Evolutionary conservation across 2,329 filamentous ascomycete genomes (phyloP).

Genomic region (Cladosporium cucumerinum): DNA sequence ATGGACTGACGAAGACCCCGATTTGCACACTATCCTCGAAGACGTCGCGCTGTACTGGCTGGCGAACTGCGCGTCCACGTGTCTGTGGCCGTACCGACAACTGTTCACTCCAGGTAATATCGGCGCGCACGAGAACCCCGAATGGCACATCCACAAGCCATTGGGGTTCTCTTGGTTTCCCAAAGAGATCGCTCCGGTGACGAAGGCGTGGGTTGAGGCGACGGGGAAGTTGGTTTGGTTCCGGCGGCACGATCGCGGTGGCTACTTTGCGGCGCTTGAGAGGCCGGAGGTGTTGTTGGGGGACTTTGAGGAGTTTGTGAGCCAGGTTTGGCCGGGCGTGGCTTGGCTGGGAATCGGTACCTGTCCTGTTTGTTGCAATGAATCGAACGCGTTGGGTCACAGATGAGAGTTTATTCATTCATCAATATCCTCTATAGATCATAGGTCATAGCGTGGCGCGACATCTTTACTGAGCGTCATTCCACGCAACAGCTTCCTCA

Average conservation of each 20-base stretch:
- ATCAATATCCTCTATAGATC: background rate
- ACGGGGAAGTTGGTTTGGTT: slow-evolving; percentile 37
- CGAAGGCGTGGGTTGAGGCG: slow-evolving; percentile 37
- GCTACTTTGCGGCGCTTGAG: slow-evolving; percentile 39
- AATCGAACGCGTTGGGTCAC: background rate
- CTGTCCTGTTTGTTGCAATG: background rate
- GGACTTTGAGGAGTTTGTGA: slow-evolving; percentile 3
- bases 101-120: slow-evolving; percentile 20
- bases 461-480: slow-evolving; percentile 40
- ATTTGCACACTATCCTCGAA: slow-evolving; percentile 44
- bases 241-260: slow-evolving; percentile 37
- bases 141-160: slow-evolving; percentile 38
- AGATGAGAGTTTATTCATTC: background rate
- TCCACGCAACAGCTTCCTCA: slow-evolving; percentile 88
- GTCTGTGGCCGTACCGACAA: slow-evolving; percentile 48
- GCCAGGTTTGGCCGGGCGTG: background rate
- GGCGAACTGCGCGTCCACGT: slow-evolving; percentile 47
- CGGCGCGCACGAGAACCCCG: slow-evolving; percentile 25
- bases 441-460: background rate
- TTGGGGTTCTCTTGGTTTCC: slow-evolving; percentile 45
- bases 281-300: slow-evolving; percentile 18
- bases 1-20: slow-evolving; percentile 48
- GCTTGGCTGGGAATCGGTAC: background rate
- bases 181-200: slow-evolving; percentile 39
- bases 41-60: slow-evolving; percentile 55